Base-by-base conservation (phyloP, 345 rosid genomes). In the Acer saccharum region DNA sequence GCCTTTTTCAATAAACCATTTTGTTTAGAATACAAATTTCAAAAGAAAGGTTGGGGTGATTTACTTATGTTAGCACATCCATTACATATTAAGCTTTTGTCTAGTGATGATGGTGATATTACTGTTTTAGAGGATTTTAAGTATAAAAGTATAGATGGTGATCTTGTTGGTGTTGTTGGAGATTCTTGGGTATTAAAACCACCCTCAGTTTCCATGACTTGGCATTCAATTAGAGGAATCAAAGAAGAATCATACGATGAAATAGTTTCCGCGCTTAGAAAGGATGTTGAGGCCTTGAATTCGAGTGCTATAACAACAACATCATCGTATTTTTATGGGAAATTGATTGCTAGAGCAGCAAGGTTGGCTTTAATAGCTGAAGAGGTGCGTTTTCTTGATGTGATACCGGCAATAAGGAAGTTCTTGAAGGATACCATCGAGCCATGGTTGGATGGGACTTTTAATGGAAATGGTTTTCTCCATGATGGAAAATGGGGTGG, bases 31-130 rank as follows among this genome's bases (percentile, higher is more conserved):
- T 96, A 94, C 69, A 87, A 87, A 69, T 96, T 95, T 94, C 93
- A 88, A 72, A 96, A 90, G 87, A 86, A 85, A 87, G 98, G 98
- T 29, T 91, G 91, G 84, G 99, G 97, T 75, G 89, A 94, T 88
- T 90, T 96, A 85, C 86, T 96, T 18, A 86, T 96, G 87, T 88
- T 96, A 18, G 97, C 99, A 7, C 99, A 96, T 77, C 97, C 98
- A 69, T 91, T 96, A 23, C 98, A 96, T 82, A 77, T 89, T 14
- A 86, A 84, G 80, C 86, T 96, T 77, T 79, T 96, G 65, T 78
- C 87, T 8, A 63, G 8, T 9, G 72, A 84, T 21, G 83, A 87
- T 60, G 57, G 79, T 62, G 77, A 87, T 61, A 46, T 88, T 21
- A 83, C 81, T 29, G 89, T 96, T 71, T 68, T 96, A 27, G 90